Evolutionary conservation across 441 rosid species (phyloP).

Genomic region (Aquilaria agallochum): DNA sequence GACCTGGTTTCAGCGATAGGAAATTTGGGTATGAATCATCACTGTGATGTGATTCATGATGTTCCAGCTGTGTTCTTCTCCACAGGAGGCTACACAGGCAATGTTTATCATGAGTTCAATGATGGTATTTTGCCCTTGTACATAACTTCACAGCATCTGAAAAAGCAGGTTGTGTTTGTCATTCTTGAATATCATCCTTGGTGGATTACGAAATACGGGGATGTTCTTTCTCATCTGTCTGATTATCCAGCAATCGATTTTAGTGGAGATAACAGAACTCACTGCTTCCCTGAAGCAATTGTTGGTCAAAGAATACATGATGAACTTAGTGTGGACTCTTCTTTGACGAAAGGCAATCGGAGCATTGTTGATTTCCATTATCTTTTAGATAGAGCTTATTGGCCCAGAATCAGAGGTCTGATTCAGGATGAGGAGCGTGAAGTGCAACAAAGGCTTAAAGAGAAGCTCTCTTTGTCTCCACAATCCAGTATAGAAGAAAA

Average conservation of each 20-base stretch:
- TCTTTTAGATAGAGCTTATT: slow-evolving; percentile 58
- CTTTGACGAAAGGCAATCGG: slow-evolving; percentile 33
- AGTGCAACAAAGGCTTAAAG: slow-evolving; percentile 21
- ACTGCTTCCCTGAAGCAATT: slow-evolving; percentile 82
- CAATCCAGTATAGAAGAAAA: slow-evolving; percentile 12
- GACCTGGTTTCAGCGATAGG: slow-evolving; percentile 40
- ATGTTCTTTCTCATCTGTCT: slow-evolving; percentile 58
- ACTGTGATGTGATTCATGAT: slow-evolving; percentile 65
- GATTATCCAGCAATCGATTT: slow-evolving; percentile 66
- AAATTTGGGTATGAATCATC: slow-evolving; percentile 18
- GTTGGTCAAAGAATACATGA: slow-evolving; percentile 82
- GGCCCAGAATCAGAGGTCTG: slow-evolving; percentile 55
- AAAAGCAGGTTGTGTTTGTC: slow-evolving; percentile 79
- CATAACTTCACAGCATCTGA: slow-evolving; percentile 73
- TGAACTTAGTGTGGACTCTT: slow-evolving; percentile 64
- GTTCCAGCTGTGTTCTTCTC: slow-evolving; percentile 88
- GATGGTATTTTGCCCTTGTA: slow-evolving; percentile 87
- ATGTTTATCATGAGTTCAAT: slow-evolving; percentile 89
- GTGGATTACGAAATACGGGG: slow-evolving; percentile 84
- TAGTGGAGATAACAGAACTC: slow-evolving; percentile 58
- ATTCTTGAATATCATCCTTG: slow-evolving; percentile 83
- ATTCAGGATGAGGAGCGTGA: slow-evolving; percentile 44
- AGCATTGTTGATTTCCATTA: slow-evolving; percentile 60
- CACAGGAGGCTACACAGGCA: slow-evolving; percentile 91
- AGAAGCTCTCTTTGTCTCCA: slow-evolving; percentile 19